Conservation (phyloP, 2,329 filamentous ascomycete genomes). For the Trichoderma semiorbis region DNA sequence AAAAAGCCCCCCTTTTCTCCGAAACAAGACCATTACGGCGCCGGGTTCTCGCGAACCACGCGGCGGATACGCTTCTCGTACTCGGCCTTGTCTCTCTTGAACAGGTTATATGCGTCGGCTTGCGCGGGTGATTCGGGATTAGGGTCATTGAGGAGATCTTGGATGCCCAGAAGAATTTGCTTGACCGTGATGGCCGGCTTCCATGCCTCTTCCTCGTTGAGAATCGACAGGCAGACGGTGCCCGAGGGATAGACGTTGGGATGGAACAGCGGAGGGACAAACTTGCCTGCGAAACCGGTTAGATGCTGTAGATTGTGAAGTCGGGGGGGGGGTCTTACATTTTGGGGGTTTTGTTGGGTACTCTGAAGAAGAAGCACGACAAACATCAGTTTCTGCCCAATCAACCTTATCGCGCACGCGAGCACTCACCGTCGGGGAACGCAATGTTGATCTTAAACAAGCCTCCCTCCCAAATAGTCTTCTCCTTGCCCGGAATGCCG, state of each 20-base stretch:
- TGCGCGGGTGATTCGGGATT: slow-evolving; percentile 97
- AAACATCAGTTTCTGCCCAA: slow-evolving; percentile 16
- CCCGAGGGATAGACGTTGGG: slow-evolving; percentile 98
- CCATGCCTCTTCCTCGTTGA: slow-evolving; percentile 99
- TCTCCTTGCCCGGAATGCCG: slow-evolving; percentile 90
- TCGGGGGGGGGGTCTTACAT: slow-evolving; percentile 58
- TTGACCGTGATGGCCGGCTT: slow-evolving; percentile 98
- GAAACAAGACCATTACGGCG: slow-evolving; percentile 48
- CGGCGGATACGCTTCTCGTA: slow-evolving; percentile 87
- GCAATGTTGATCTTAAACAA: slow-evolving; percentile 90
- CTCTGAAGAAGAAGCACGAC: slow-evolving; percentile 51
- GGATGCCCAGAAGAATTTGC: slow-evolving; percentile 92
- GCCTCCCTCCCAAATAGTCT: slow-evolving; percentile 97
- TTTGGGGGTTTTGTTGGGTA: slow-evolving; percentile 99
- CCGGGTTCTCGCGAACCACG: slow-evolving; percentile 85
- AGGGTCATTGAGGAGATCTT: slow-evolving; percentile 91
- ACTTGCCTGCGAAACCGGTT: slow-evolving; percentile 67
- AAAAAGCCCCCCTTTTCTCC: background rate
- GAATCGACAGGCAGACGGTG: slow-evolving; percentile 92
- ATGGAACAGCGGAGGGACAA: slow-evolving; percentile 91
- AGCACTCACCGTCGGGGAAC: slow-evolving; percentile 80
- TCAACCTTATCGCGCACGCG: background rate
- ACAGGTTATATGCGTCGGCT: slow-evolving; percentile 95
- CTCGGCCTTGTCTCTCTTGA: slow-evolving; percentile 80
- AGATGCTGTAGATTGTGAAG: background rate